Conservation (phyloP, 2,329 filamentous ascomycete species). For the Fusarium sp. region DNA sequence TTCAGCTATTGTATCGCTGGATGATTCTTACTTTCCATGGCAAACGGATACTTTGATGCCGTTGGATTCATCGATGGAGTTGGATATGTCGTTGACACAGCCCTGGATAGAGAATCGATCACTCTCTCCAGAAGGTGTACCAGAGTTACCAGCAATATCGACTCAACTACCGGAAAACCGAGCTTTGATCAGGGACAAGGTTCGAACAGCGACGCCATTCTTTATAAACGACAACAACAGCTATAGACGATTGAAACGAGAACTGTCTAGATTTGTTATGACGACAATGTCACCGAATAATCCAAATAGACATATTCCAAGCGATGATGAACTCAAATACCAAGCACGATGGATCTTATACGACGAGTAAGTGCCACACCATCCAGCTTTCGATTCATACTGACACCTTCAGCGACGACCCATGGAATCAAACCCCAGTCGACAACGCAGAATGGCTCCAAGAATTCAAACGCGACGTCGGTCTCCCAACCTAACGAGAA, state of each 20-base stretch:
- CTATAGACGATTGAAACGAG: constrained; percentile 25
- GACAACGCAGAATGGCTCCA: constrained; percentile 39
- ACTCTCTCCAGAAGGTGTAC: constrained; percentile 16
- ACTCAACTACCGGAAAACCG: constrained; percentile 7
- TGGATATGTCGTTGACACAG: constrained; percentile 13
- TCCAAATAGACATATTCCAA: constrained; percentile 32
- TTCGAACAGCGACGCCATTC: constrained; percentile 30
- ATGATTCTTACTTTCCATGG: constrained; percentile 19
- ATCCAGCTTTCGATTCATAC: background rate
- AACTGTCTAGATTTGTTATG: constrained; percentile 33
- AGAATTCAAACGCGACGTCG: constrained; percentile 39
- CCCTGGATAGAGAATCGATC: constrained; percentile 30
- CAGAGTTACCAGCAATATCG: constrained; percentile 7
- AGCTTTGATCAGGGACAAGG: constrained; percentile 15
- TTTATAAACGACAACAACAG: constrained; percentile 40
- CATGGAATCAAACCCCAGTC: constrained; percentile 41
- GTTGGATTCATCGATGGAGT: constrained; percentile 13
- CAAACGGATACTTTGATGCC: constrained; percentile 2
- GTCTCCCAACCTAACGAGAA: constrained; percentile 19
- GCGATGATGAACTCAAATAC: constrained; percentile 33
- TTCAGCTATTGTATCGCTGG: background rate
- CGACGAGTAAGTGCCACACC: constrained; percentile 21
- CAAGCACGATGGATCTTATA: constrained; percentile 37
- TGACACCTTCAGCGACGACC: constrained; percentile 28
- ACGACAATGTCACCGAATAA: constrained; percentile 38